Percentiles rank a stretch among this genome's conserved stretches.
phyloP scores from a whole-genome alignment of 2,329 filamentous ascomycete genomes.

The Botrytis hyacinthi region DNA sequence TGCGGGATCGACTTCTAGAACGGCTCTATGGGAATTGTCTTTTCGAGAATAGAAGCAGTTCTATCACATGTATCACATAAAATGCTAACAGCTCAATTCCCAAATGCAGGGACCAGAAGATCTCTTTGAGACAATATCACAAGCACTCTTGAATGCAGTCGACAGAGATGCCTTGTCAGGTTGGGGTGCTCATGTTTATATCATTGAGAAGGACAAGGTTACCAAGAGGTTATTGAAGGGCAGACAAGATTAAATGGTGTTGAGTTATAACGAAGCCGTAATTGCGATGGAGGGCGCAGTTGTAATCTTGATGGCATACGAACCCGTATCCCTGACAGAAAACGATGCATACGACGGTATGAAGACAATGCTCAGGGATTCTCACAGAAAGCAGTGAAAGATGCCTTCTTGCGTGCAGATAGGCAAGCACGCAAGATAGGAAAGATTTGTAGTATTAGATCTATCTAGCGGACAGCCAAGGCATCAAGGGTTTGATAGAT shows the following conservation, averaged over 20 bases:
- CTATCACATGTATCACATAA: not conserved
- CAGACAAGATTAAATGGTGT: constrained; percentile 73
- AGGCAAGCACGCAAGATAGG: not conserved
- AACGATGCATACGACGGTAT: constrained; percentile 18
- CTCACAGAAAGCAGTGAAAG: constrained; percentile 2
- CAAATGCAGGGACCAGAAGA: constrained; percentile 73
- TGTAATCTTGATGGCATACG: not conserved
- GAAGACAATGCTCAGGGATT: constrained; percentile 17
- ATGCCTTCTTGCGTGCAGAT: not conserved
- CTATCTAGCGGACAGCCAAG: constrained; percentile 14
- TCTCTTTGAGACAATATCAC: constrained; percentile 97
- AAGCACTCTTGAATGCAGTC: constrained; percentile 90
- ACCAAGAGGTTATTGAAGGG: constrained; percentile 98
- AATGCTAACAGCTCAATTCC: constrained; percentile 15
- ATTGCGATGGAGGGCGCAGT: not conserved
- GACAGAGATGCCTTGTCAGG: constrained; percentile 95
- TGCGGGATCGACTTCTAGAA: not conserved
- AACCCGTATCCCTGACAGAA: not conserved
- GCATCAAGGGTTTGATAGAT: constrained; percentile 17
- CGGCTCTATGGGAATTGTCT: not conserved
- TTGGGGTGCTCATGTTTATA: constrained; percentile 98
- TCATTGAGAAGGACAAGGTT: constrained; percentile 99
- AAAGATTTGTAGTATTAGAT: constrained; percentile 31
- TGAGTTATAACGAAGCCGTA: not conserved
- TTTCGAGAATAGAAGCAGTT: not conserved